Base-by-base conservation (phyloP, 2,329 filamentous ascomycete species). In the Graphilbum fragrans region DNA sequence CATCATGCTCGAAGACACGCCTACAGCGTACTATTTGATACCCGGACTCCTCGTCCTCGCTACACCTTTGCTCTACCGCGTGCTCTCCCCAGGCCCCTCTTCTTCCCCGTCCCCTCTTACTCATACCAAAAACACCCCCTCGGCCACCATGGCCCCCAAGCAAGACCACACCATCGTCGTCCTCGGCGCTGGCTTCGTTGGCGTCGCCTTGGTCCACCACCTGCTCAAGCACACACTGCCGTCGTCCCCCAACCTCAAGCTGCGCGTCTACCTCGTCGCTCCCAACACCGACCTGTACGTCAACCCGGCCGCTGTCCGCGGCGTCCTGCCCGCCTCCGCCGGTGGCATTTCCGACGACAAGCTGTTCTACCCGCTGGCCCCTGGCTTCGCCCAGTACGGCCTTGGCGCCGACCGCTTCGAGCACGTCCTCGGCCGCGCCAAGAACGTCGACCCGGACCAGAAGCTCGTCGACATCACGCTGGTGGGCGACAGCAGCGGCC, bases 371-470 rank as follows among this genome's bases (percentile, higher is more conserved):
- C 69, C 70, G 4, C 70, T 75, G 45, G 55, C 55, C 8, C 60
- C 66, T 6, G 59, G 57, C 14, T 75, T 77, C 54, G 53, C 61
- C 19, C 56, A 65, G 34, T 76, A 74, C 49, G 41, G 56, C 2
- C n/a, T n/a, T n/a, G n/a, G n/a, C n/a, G n/a, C n/a, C n/a, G 55
- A 54, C 20, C 59, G 62, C 39, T 77, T 76, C 49, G 69, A 74
- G 50, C 68, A 73, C 49, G 54, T 78, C 20, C 49, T 63, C 32
- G 74, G 68, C 36, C 59, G 59, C 29, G 74, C 73, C 34, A 55
- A 61, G 12, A 47, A 51, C 11, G 52, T 76, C 4, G 63, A 69
- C 36, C 54, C 64, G 0, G 54, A 54, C 3, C 46, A 46, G 36
- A 69, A 67, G 46, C 58, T 53, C 1, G 65, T 76, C 20, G 54